A percentile compares a stretch with the other conserved stretches of the same genome.
phyloP scores from a whole-genome alignment of 2,329 filamentous ascomycete genomes.

The Fusarium equiseti region DNA sequence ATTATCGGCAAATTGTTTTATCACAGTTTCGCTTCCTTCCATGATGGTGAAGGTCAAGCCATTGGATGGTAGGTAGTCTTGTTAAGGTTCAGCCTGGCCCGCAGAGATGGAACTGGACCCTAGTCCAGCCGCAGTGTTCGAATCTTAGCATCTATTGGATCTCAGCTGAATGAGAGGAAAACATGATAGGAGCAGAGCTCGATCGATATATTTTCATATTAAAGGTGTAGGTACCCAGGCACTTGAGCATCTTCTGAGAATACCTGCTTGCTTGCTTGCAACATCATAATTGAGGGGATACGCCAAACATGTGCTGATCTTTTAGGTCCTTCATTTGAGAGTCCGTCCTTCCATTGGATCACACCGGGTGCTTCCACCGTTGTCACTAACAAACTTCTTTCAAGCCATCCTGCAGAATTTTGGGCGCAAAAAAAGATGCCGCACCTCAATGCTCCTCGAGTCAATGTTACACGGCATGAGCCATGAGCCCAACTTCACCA shows the following conservation, averaged over 20 bases:
- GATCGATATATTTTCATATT: slow-evolving; percentile 9
- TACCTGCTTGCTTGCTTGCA: background rate
- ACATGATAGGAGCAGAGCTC: slow-evolving; percentile 6
- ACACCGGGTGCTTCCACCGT: slow-evolving; percentile 1
- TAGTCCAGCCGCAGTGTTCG: background rate
- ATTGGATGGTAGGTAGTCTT: background rate
- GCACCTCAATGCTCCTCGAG: background rate
- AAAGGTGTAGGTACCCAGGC: background rate
- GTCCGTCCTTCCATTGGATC: background rate
- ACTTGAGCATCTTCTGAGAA: background rate
- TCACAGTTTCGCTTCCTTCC: background rate
- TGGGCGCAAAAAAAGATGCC: background rate
- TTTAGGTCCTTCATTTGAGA: background rate
- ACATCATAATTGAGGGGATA: background rate
- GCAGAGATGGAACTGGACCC: slow-evolving; percentile 15
- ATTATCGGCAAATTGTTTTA: background rate
- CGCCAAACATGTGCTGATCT: background rate
- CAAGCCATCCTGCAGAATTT: background rate
- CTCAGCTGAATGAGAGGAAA: slow-evolving; percentile 23
- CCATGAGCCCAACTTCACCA: slow-evolving; percentile 8
- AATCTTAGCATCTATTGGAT: slow-evolving; percentile 8
- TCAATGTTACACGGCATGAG: slow-evolving; percentile 12
- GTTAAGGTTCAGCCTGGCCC: slow-evolving; percentile 28
- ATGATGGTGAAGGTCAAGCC: slow-evolving; percentile 1
- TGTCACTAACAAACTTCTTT: background rate